Percentiles rank a stretch among this genome's conserved stretches.
Conservation (phyloP, 2,329 filamentous ascomycete genomes). For the Monosporascus sp. region DNA sequence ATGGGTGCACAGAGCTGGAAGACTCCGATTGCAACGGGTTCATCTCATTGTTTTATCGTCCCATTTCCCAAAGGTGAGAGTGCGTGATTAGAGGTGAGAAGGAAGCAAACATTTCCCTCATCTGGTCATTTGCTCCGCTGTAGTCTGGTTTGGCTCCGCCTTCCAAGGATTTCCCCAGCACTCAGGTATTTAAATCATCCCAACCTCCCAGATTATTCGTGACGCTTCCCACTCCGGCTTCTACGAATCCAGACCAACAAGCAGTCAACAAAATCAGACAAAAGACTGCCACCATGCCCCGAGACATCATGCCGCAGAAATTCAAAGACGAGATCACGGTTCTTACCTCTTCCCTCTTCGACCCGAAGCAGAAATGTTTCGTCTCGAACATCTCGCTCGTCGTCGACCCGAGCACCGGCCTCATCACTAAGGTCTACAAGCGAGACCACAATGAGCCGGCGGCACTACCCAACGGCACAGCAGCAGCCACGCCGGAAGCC, state of each 20-base stretch:
- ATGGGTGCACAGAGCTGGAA: too few species aligned
- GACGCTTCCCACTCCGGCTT: neutral
- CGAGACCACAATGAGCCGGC: conserved; percentile 8
- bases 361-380: conserved; percentile 20
- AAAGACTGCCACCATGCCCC: neutral
- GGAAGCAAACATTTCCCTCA: too few species aligned
- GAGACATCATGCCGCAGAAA: conserved; percentile 3
- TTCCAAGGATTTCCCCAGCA: neutral
- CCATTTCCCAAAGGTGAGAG: too few species aligned
- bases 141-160: too few species aligned
- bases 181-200: neutral
- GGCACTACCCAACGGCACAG: neutral
- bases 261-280: neutral
- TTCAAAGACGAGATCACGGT: conserved; percentile 12
- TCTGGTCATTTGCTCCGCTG: too few species aligned
- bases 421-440: conserved; percentile 16
- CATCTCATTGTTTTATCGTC: too few species aligned
- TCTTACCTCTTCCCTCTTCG: conserved; percentile 21
- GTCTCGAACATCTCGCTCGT: conserved; percentile 14
- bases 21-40: too few species aligned
- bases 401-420: conserved; percentile 17
- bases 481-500: neutral
- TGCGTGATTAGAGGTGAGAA: too few species aligned
- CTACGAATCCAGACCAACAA: neutral
- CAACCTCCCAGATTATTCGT: neutral